Percentiles rank a stretch among this genome's conserved stretches.
Conservation (phyloP, 83 land plant species). For the Larix sibirica region DNA sequence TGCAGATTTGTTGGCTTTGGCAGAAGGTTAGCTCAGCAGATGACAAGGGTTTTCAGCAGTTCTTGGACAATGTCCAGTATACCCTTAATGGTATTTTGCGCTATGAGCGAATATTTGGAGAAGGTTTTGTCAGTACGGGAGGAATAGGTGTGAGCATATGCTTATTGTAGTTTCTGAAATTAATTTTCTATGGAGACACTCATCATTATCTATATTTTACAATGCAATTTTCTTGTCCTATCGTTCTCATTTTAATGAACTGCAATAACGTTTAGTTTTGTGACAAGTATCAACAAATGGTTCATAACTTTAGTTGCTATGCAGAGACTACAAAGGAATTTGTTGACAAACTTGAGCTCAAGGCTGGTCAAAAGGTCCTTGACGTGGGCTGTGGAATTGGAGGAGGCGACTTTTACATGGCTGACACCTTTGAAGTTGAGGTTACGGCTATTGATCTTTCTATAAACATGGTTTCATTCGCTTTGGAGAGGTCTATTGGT, state of each 20-base stretch:
- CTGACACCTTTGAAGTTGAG: conserved; percentile 85
- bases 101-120: conserved; percentile 97
- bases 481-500: conserved; percentile 94
- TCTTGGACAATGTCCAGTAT: conserved; percentile 91
- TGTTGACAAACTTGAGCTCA: conserved; percentile 77
- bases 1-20: conserved; percentile 98
- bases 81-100: conserved; percentile 88
- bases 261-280: background rate
- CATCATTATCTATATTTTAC: background rate
- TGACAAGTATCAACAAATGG: background rate
- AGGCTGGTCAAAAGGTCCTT: conserved; percentile 91
- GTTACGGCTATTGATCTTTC: conserved; percentile 96
- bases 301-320: background rate
- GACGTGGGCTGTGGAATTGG: conserved; percentile 99
- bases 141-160: conserved; percentile 68
- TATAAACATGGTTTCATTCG: conserved; percentile 94
- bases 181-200: background rate
- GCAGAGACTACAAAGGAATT: conserved; percentile 98
- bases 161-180: background rate
- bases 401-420: conserved; percentile 99
- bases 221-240: background rate
- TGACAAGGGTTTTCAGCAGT: conserved; percentile 81
- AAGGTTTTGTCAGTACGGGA: conserved; percentile 97
- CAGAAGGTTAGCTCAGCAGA: conserved; percentile 71
- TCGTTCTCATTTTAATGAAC: background rate